A percentile compares a stretch with the other conserved stretches of the same genome.
Evolutionary conservation across 768 basidiomycete genomes (phyloP).

Genomic region (Boletus huronensis): DNA sequence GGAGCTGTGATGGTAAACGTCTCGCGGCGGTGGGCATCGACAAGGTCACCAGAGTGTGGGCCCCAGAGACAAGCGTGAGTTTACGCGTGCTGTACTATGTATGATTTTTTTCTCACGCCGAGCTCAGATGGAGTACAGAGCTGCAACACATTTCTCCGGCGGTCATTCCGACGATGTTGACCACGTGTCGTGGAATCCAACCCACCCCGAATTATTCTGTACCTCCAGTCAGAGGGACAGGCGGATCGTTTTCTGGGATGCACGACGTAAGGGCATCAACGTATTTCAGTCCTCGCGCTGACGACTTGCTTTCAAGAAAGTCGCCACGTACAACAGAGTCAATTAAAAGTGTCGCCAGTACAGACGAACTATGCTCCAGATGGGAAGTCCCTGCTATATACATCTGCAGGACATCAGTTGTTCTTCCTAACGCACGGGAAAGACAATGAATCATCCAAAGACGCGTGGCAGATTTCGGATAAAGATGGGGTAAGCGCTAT

Average conservation of each 20-base stretch:
- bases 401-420: slow-evolving; percentile 56
- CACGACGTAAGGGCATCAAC: slow-evolving; percentile 54
- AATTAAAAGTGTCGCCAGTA: slow-evolving; percentile 57
- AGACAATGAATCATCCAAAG: slow-evolving; percentile 50
- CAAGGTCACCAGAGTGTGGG: slow-evolving; percentile 73
- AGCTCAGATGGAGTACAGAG: slow-evolving; percentile 66
- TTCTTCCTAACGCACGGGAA: slow-evolving; percentile 59
- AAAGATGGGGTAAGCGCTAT: slow-evolving; percentile 23
- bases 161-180: slow-evolving; percentile 80
- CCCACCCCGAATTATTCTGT: slow-evolving; percentile 79
- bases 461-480: slow-evolving; percentile 44
- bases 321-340: slow-evolving; percentile 58
- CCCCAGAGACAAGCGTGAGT: slow-evolving; percentile 73
- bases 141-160: slow-evolving; percentile 62
- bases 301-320: slow-evolving; percentile 49
- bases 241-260: slow-evolving; percentile 80
- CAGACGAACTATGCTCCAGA: slow-evolving; percentile 73
- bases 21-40: slow-evolving; percentile 81
- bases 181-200: slow-evolving; percentile 81
- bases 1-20: slow-evolving; percentile 82
- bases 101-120: not conserved
- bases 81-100: not conserved
- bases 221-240: slow-evolving; percentile 76
- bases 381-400: slow-evolving; percentile 61
- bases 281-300: not conserved